Evolutionary conservation across 345 rosid species (phyloP).

Genomic region (Fremontodendron californicum): DNA sequence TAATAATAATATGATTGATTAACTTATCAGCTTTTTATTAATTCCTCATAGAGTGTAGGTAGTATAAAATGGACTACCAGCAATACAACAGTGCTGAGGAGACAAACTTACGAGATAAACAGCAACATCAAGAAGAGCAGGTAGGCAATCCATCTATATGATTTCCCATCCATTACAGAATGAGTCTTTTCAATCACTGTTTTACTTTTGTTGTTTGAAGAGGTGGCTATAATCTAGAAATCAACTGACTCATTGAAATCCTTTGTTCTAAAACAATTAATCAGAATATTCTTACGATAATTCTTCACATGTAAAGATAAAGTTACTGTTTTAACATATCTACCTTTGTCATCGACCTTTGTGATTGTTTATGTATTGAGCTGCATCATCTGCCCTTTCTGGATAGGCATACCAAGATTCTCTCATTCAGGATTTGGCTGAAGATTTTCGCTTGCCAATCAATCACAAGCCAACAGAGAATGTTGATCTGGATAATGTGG

Average conservation of each 20-base stretch:
- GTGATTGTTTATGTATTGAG: conserved; percentile 7
- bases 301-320: not conserved
- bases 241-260: not conserved
- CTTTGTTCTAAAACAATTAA: not conserved
- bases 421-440: conserved; percentile 59
- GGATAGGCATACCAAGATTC: conserved; percentile 49
- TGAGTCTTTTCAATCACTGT: not conserved
- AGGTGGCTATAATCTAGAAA: not conserved
- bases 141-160: not conserved
- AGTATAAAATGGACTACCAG: conserved; percentile 42
- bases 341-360: not conserved
- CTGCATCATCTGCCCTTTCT: conserved; percentile 3
- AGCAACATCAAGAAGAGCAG: not conserved
- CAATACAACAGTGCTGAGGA: conserved; percentile 33
- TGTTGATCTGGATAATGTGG: conserved; percentile 82
- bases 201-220: not conserved
- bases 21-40: not conserved
- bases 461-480: conserved; percentile 71
- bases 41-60: too few species aligned
- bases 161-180: not conserved
- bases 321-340: not conserved
- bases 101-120: conserved; percentile 37
- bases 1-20: not conserved
- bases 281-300: not conserved
- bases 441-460: conserved; percentile 74